Conservation (phyloP, 2,329 filamentous ascomycete species). For the Cladosporium phlei region DNA sequence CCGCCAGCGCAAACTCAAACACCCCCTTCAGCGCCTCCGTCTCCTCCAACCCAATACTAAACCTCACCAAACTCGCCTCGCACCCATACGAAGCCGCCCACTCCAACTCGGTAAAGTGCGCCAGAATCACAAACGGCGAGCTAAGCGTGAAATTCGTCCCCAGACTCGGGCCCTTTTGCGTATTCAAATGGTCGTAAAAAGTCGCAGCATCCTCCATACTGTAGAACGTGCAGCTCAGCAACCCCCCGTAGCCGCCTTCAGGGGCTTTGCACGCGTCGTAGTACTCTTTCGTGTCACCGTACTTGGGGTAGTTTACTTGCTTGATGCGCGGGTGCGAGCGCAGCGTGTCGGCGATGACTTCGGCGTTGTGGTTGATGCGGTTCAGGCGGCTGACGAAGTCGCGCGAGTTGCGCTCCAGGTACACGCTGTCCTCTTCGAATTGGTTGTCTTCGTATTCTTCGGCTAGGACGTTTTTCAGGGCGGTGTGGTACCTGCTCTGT, state of each 20-base stretch:
- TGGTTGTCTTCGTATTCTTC: conserved; percentile 79
- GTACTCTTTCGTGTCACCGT: conserved; percentile 60
- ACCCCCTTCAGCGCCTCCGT: conserved; percentile 57
- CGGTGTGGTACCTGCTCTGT: conserved; percentile 63
- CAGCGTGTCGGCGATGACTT: conserved; percentile 72
- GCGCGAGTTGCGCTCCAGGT: conserved; percentile 92
- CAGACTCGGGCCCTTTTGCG: conserved; percentile 87
- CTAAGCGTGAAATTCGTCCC: conserved; percentile 94
- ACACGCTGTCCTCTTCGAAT: conserved; percentile 90
- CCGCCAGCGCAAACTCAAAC: conserved; percentile 66
- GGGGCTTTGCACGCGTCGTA: conserved; percentile 76
- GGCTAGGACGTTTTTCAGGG: conserved; percentile 62
- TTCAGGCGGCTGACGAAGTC: conserved; percentile 81
- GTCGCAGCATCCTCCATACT: conserved; percentile 63
- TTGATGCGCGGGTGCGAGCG: conserved; percentile 61
- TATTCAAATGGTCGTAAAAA: conserved; percentile 82
- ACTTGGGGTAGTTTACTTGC: conserved; percentile 81
- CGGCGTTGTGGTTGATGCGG: conserved; percentile 79
- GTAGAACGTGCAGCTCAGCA: conserved; percentile 80
- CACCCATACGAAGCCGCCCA: conserved; percentile 84
- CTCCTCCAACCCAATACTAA: conserved; percentile 88
- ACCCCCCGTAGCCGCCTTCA: conserved; percentile 78
- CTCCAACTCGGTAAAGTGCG: conserved; percentile 86
- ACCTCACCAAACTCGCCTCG: conserved; percentile 70
- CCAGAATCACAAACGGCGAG: conserved; percentile 85